Base-by-base conservation (phyloP, 805 yeast species). In the Ogataea pignaliae region DNA sequence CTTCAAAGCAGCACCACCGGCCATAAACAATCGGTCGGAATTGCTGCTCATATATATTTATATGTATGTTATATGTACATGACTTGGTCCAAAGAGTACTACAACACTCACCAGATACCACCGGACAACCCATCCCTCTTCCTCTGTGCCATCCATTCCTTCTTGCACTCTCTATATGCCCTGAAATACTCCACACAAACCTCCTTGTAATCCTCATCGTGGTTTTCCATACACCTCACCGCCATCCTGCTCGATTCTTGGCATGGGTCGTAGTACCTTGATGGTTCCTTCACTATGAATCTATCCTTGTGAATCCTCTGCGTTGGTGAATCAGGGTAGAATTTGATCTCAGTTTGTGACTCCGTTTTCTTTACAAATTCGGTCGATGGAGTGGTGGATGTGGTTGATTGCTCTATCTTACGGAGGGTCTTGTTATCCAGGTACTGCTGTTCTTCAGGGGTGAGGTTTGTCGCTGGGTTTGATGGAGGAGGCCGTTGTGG, bases 251-350 rank as follows among this genome's bases (percentile, higher is more conserved):
- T 75, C 32, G 93, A 82, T 57, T 89, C 93, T 38, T 82, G 85
- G 64, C 99, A 91, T 0, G 99, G 99, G 60, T 91, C 97, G 57
- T 85, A 91, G 63, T 74, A 93, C 60, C 85, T 79, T 7, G 95
- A 83, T 3, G 95, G 84, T 30, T 78, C 90, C 56, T 91, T 90
- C 14, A 78, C 67, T 1, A 80, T 71, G 71, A 89, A 89, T 45
- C 79, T 71, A 49, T 76, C 76, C 57, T 81, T 81, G 60, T 87
- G 90, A 21, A 78, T 66, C 41, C 78, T 75, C 34, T 82, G 78
- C 9, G 85, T 81, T 18, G 98, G 98, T 43, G 81, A 80, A 52
- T 93, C 99, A 0, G 98, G 98, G 56, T 85, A 88, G 57, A 79
- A 84, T 58, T 80, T 81, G 61, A 70, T 69, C 3, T 79, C 79